Evolutionary conservation across 257 asterid genomes (phyloP).

Genomic region (Ocimum tenuiflorum): DNA sequence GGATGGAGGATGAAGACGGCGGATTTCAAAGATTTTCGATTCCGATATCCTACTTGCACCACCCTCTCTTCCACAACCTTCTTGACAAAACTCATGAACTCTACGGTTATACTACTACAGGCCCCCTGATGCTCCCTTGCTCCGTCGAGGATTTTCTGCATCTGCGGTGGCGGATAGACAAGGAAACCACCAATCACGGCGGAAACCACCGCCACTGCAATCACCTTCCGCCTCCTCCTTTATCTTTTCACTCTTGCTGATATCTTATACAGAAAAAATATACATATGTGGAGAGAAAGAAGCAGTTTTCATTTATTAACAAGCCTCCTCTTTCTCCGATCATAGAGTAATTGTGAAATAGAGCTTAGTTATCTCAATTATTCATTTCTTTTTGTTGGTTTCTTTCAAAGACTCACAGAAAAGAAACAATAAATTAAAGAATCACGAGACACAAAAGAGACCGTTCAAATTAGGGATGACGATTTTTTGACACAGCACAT

Average conservation of each 20-base stretch:
- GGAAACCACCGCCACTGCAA: constrained; percentile 19
- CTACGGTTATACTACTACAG: constrained; percentile 32
- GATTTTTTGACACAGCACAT: too few relatives aligned
- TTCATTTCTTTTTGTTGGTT: too few relatives aligned
- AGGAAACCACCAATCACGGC: constrained; percentile 17
- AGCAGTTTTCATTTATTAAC: too few relatives aligned
- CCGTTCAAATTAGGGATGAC: too few relatives aligned
- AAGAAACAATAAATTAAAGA: too few relatives aligned
- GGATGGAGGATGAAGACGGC: constrained; percentile 35
- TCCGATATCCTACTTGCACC: constrained; percentile 31
- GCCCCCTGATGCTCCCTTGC: constrained; percentile 39
- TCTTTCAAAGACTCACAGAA: too few relatives aligned
- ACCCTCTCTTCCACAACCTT: constrained; percentile 34
- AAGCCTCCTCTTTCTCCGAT: too few relatives aligned
- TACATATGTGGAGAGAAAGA: too few relatives aligned
- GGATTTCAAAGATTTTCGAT: constrained; percentile 28
- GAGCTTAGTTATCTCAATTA: too few relatives aligned
- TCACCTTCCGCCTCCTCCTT: constrained; percentile 23
- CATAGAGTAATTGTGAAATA: too few relatives aligned
- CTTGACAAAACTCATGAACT: constrained; percentile 36
- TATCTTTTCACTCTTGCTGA: constrained; percentile 32
- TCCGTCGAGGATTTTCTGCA: constrained; percentile 39
- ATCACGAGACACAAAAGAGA: too few relatives aligned
- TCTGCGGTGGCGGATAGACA: constrained; percentile 35
- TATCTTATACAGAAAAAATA: too few relatives aligned